These are phyloP conservation scores for Solanum aculeatissimum DNA, from an alignment of 305 asterid genomes.

Conservation along the genomic window DNA sequence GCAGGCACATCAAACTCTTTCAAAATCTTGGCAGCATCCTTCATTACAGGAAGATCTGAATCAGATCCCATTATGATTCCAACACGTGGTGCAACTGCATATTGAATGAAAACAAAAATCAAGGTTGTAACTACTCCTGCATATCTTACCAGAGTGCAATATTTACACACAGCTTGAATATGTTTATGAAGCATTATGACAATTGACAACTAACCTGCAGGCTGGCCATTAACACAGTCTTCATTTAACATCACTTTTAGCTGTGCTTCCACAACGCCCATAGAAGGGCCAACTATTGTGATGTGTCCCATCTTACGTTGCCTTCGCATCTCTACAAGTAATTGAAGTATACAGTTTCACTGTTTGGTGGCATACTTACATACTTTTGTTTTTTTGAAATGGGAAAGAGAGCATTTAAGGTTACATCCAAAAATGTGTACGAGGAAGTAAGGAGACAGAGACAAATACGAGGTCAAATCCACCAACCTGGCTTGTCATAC, in stretches of 20 bases:
- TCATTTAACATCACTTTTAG: conserved; percentile 47
- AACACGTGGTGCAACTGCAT: conserved; percentile 64
- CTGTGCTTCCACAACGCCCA: conserved; percentile 68
- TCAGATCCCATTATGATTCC: conserved; percentile 98
- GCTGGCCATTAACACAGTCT: conserved; percentile 30
- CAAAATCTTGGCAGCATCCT: conserved; percentile 79
- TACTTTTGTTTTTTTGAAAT: background rate
- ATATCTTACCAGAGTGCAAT: background rate
- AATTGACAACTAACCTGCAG: conserved; percentile 36
- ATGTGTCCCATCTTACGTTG: conserved; percentile 99
- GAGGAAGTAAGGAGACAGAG: background rate
- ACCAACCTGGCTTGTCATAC: conserved; percentile 97
- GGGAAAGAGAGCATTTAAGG: background rate
- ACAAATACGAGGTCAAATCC: background rate
- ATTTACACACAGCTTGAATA: background rate
- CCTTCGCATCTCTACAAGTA: conserved; percentile 63
- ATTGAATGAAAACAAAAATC: background rate
- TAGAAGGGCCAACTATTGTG: conserved; percentile 72
- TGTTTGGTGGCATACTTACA: background rate
- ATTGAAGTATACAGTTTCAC: background rate
- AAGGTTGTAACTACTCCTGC: background rate
- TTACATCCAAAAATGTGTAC: background rate
- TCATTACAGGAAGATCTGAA: conserved; percentile 98
- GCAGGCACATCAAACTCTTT: conserved; percentile 68
- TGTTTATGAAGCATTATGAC: background rate